These are phyloP conservation scores for Penicillium ochrochloron DNA, from an alignment of 495 filamentous ascomycete species.

Conservation along the genomic window DNA sequence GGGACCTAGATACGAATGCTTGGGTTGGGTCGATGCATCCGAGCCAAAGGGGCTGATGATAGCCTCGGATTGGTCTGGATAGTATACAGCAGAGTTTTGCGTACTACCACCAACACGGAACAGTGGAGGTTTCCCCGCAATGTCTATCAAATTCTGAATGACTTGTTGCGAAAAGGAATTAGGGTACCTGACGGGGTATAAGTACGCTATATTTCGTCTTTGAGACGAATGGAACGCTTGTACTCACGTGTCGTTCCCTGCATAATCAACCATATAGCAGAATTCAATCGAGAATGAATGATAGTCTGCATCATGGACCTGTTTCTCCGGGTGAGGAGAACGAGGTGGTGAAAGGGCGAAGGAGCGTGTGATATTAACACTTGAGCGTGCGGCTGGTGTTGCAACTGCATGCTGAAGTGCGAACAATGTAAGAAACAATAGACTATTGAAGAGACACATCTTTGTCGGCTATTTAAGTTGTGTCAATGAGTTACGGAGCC, in stretches of 20 bases:
- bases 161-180: neutral
- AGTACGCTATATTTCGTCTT: neutral
- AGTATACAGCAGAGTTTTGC: slow-evolving; percentile 2
- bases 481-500: too few relatives aligned
- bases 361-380: neutral
- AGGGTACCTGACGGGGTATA: neutral
- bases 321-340: neutral
- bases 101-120: slow-evolving; percentile 2
- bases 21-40: neutral
- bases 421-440: neutral
- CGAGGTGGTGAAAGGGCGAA: neutral
- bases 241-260: neutral
- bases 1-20: neutral
- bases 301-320: neutral
- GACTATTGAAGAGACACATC: neutral
- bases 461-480: neutral
- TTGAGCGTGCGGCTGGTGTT: neutral
- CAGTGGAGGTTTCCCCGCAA: neutral
- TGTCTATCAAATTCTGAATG: neutral
- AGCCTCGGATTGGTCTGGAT: neutral
- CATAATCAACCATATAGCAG: slow-evolving; percentile 1
- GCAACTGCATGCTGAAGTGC: neutral
- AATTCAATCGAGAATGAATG: slow-evolving; percentile 1
- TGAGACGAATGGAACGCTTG: neutral
- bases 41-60: neutral